Evolutionary conservation across 2,329 filamentous ascomycete species (phyloP), one percentile per base, ranked within the genome.

Genomic region (Proliferodiscus dingleyae): DNA sequence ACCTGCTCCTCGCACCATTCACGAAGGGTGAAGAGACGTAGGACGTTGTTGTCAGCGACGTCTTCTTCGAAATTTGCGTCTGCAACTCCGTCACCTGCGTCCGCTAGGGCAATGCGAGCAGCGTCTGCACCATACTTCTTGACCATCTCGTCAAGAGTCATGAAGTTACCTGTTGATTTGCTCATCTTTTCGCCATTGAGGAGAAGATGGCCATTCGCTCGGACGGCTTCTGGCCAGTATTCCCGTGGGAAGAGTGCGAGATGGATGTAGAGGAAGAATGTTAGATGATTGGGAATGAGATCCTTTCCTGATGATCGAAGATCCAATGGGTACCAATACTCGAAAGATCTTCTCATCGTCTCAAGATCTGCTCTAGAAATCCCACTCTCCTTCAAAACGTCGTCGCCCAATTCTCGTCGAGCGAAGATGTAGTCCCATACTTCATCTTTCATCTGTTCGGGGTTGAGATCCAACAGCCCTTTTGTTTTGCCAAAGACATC

Each of bases 141-240:
- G 11, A 91, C 85, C 23, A 90, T 78, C 52, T 96, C 87, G 43
- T 83, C 78, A 42, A 97, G 74, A 9, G 93, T 97, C 66, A 98
- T 76, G 74, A 98, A 98, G 71, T 97, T 98, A 52, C 93, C 93
- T 0, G 90, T 96, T 43, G 85, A 91, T 74, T 98, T 98, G 66
- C 83, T 86, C 93, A 98, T 98, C 78, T 98, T 98, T 65, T 95
- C 88, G 40, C 91, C 91, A 65, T 98, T 98, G 54, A 98, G 75
- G 67, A 95, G 81, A 61, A 97, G 71, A 69, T 97, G 91, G 1
- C 93, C 93, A 63, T 98, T 98, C 52, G 87, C 83, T 54, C 93
- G 85, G 55, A 97, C 77, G 52, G 83, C 83, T 41, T 78, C 78
- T 9, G 93, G 93, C 89, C 91, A 96, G 73, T 89, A 94, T 66